phyloP scores from a whole-genome alignment of 805 yeast genomes.

The Pichia deserticola region DNA sequence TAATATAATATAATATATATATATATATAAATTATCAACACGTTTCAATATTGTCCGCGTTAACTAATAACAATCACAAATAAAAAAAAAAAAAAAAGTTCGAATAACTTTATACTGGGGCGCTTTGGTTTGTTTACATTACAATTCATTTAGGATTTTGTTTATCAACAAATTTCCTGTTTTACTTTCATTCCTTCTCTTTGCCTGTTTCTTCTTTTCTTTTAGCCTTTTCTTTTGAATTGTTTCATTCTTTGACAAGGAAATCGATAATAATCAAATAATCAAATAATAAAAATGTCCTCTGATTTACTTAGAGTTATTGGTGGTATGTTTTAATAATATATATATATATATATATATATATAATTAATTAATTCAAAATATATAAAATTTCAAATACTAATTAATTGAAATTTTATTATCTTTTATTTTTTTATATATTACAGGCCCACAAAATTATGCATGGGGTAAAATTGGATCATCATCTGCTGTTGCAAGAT shows the following conservation, averaged over 20 bases:
- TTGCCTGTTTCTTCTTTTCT: neutral
- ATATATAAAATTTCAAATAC: too few relatives aligned
- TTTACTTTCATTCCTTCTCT: neutral
- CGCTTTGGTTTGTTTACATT: too few relatives aligned
- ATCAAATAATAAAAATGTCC: constrained; percentile 14
- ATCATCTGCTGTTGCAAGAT: constrained; percentile 81
- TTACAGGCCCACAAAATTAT: constrained; percentile 30
- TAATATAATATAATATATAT: too few relatives aligned
- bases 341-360: too few relatives aligned
- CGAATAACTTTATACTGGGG: too few relatives aligned
- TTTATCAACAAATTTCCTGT: too few relatives aligned
- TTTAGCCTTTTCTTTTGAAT: neutral
- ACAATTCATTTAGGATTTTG: too few relatives aligned
- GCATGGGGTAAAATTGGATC: constrained; percentile 66
- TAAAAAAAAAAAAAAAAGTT: too few relatives aligned
- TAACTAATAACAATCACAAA: too few relatives aligned
- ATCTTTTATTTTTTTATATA: neutral
- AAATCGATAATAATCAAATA: neutral
- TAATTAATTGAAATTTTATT: neutral
- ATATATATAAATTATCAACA: too few relatives aligned
- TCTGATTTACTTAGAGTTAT: constrained; percentile 25
- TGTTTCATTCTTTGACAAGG: neutral
- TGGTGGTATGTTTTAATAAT: constrained; percentile 23
- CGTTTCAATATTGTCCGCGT: too few relatives aligned
- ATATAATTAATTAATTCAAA: too few relatives aligned